Evolutionary conservation across 176 grass and related monocot species (phyloP).

Genomic region (Juncus inflexus): DNA sequence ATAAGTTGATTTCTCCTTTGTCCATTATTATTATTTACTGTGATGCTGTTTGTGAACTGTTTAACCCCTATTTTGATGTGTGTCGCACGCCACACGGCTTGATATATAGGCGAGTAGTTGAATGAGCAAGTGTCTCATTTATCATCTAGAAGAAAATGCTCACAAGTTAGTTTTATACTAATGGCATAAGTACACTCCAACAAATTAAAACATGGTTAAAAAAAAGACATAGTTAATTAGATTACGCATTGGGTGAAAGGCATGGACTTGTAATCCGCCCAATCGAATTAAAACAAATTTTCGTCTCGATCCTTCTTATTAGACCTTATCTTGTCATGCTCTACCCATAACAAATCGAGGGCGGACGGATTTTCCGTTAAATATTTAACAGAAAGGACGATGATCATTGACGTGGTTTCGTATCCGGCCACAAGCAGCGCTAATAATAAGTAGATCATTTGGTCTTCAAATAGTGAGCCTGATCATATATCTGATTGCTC

Average conservation of each 20-base stretch:
- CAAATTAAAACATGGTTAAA: background rate
- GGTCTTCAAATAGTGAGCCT: constrained; percentile 76
- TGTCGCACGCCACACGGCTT: no score
- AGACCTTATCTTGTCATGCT: constrained; percentile 68
- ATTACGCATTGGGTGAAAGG: constrained; percentile 93
- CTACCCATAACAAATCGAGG: constrained; percentile 59
- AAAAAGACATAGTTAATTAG: no score
- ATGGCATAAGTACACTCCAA: background rate
- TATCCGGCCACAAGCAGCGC: constrained; percentile 87
- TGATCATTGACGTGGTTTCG: constrained; percentile 92
- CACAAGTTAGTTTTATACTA: no score
- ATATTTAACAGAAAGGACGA: constrained; percentile 88
- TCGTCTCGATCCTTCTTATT: constrained; percentile 37
- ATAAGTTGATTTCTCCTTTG: no score
- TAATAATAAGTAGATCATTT: constrained; percentile 93
- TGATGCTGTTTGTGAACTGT: no score
- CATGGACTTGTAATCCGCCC: constrained; percentile 97
- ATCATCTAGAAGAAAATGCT: constrained; percentile 58
- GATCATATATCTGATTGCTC: constrained; percentile 62
- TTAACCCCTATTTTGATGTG: no score
- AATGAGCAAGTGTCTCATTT: constrained; percentile 86
- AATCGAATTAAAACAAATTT: constrained; percentile 50
- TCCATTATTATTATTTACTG: no score
- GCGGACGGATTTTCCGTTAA: constrained; percentile 69
- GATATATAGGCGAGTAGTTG: no score